phyloP scores from a whole-genome alignment of 257 asterid species.

The Solanum megistacrolobum region DNA sequence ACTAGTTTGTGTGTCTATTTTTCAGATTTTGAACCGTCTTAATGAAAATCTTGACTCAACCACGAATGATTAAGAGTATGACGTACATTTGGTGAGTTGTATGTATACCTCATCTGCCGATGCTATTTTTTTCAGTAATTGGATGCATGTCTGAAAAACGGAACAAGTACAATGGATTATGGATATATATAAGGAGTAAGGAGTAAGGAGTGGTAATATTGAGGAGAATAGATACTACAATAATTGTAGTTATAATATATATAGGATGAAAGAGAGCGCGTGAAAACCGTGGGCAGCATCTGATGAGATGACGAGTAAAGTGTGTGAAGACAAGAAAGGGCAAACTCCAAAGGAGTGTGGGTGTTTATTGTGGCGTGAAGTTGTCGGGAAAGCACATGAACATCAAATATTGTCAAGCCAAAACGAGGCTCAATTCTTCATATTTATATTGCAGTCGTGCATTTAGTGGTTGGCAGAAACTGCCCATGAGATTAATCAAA shows the following conservation, averaged over 20 bases:
- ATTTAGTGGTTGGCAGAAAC: not conserved
- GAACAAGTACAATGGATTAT: not conserved
- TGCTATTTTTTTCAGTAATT: not conserved
- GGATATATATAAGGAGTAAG: not conserved
- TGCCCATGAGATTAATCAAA: not conserved
- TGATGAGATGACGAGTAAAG: not conserved
- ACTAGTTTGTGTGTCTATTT: too few species aligned
- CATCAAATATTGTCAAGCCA: not conserved
- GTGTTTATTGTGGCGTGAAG: not conserved
- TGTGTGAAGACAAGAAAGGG: not conserved
- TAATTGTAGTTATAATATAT: not conserved
- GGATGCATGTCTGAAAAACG: not conserved
- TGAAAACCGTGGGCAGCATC: not conserved
- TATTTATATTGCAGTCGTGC: not conserved
- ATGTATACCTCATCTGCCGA: not conserved
- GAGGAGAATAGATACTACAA: not conserved
- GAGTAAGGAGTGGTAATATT: not conserved
- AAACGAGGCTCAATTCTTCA: not conserved
- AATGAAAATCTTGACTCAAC: too few species aligned
- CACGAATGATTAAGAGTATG: not conserved
- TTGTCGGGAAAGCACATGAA: not conserved
- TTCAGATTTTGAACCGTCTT: rapidly evolving
- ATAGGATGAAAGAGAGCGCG: not conserved
- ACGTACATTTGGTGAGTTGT: not conserved
- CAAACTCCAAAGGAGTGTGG: not conserved